Percentiles rank a stretch among this genome's conserved stretches.
Conservation (phyloP, 306 rosid species). For the Lablab purpureus region DNA sequence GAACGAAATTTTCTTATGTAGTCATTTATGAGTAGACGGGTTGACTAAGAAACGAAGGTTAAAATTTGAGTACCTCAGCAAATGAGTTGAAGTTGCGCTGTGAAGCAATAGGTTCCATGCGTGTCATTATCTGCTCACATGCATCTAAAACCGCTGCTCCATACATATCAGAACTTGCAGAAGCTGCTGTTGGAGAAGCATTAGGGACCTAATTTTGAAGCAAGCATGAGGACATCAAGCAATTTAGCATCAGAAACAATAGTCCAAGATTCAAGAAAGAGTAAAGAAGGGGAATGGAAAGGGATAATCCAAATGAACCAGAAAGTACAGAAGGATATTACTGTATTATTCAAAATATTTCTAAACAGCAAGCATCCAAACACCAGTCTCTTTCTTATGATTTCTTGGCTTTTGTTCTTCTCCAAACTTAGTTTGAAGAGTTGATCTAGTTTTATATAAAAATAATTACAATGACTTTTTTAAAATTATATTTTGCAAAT, state of each 20-base stretch:
- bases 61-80: slow-evolving; percentile 61
- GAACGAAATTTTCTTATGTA: neutral
- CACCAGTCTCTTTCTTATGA: slow-evolving; percentile 1
- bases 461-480: neutral
- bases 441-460: neutral
- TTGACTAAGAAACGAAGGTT: slow-evolving; percentile 34
- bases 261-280: slow-evolving; percentile 14
- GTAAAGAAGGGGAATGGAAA: neutral
- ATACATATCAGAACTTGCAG: slow-evolving; percentile 96
- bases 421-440: slow-evolving; percentile 27
- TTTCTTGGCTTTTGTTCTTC: slow-evolving; percentile 30
- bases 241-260: slow-evolving; percentile 35
- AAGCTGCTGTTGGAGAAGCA: slow-evolving; percentile 95
- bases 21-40: slow-evolving; percentile 34
- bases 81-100: slow-evolving; percentile 70
- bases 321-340: slow-evolving; percentile 2
- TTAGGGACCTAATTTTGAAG: slow-evolving; percentile 78
- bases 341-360: slow-evolving; percentile 3
- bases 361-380: slow-evolving; percentile 3
- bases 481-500: slow-evolving; percentile 7
- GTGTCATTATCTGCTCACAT: slow-evolving; percentile 85
- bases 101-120: slow-evolving; percentile 86
- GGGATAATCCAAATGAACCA: slow-evolving; percentile 21
- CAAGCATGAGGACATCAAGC: slow-evolving; percentile 40
- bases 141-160: slow-evolving; percentile 98